Conservation (phyloP, 2,329 filamentous ascomycete genomes). For the Macroventuria anomochaeta region DNA sequence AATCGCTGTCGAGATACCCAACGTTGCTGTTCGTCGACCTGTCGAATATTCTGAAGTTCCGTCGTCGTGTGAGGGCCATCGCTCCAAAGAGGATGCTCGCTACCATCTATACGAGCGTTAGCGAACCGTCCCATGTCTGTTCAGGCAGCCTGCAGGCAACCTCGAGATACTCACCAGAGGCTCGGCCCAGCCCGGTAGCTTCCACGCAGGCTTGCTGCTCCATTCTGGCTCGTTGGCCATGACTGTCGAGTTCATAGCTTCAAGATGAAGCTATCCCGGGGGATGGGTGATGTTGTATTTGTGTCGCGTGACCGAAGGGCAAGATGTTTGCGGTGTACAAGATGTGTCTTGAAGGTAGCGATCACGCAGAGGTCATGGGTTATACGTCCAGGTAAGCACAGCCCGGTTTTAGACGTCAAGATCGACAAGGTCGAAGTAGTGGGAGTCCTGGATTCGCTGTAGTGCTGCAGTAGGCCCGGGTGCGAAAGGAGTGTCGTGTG, state of each 20-base stretch:
- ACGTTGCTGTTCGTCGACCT: conserved; percentile 28
- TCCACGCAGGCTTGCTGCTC: conserved; percentile 52
- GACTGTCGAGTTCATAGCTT: conserved; percentile 17
- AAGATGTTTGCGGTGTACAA: not conserved
- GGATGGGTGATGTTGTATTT: not conserved
- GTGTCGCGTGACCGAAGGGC: conserved; percentile 7
- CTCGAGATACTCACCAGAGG: conserved; percentile 41
- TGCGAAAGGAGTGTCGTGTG: conserved; percentile 2
- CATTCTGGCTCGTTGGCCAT: conserved; percentile 37
- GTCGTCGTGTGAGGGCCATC: conserved; percentile 57
- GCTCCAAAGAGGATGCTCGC: conserved; percentile 58
- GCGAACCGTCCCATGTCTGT: not conserved
- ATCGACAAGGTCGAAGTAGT: conserved; percentile 8
- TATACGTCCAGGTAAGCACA: conserved; percentile 10
- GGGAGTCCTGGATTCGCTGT: conserved; percentile 4
- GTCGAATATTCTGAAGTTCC: conserved; percentile 53
- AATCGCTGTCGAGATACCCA: conserved; percentile 46
- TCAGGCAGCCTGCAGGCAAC: not conserved
- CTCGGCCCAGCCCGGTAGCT: conserved; percentile 52
- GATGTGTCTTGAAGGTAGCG: not conserved
- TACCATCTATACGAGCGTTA: conserved; percentile 51
- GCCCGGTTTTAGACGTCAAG: conserved; percentile 9
- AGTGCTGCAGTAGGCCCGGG: conserved; percentile 5
- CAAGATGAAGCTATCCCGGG: not conserved
- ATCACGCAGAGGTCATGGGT: conserved; percentile 8